phyloP scores from a whole-genome alignment of 148 eudicot species.

The Nyssa sinensis region DNA sequence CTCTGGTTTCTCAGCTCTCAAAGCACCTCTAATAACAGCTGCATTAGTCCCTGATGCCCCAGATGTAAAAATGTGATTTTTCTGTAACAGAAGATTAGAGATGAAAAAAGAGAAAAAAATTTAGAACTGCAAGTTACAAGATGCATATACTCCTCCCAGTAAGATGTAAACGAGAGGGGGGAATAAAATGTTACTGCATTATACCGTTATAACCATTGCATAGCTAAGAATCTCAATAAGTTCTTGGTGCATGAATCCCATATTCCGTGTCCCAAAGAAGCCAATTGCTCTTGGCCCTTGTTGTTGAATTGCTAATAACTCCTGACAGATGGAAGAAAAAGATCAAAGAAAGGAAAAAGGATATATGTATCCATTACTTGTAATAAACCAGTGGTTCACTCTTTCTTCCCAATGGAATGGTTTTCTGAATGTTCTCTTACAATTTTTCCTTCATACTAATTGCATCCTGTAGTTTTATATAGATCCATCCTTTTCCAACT shows the following conservation, averaged over 20 bases:
- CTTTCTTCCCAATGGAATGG: too few species aligned
- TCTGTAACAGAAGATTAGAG: slow-evolving; percentile 34
- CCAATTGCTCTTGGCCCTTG: slow-evolving; percentile 97
- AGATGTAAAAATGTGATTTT: slow-evolving; percentile 93
- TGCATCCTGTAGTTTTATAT: too few species aligned
- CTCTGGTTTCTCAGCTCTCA: slow-evolving; percentile 95
- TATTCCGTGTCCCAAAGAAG: slow-evolving; percentile 95
- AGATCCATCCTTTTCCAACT: too few species aligned
- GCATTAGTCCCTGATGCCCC: slow-evolving; percentile 99
- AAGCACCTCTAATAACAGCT: slow-evolving; percentile 98
- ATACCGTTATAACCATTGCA: slow-evolving; percentile 97
- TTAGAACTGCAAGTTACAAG: too few species aligned
- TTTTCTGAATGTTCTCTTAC: too few species aligned
- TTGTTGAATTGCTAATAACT: slow-evolving; percentile 94
- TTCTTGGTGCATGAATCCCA: slow-evolving; percentile 99
- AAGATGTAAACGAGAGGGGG: too few species aligned
- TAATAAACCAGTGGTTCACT: too few species aligned
- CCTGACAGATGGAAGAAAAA: slow-evolving; percentile 41
- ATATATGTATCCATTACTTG: background rate
- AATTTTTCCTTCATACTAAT: too few species aligned
- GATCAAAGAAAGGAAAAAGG: background rate
- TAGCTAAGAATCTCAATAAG: slow-evolving; percentile 99
- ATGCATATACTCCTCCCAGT: too few species aligned
- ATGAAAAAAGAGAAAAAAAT: too few species aligned
- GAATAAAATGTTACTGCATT: background rate